Base-by-base conservation (phyloP, 2,329 filamentous ascomycete species). In the Parastagonospora nodorum region DNA sequence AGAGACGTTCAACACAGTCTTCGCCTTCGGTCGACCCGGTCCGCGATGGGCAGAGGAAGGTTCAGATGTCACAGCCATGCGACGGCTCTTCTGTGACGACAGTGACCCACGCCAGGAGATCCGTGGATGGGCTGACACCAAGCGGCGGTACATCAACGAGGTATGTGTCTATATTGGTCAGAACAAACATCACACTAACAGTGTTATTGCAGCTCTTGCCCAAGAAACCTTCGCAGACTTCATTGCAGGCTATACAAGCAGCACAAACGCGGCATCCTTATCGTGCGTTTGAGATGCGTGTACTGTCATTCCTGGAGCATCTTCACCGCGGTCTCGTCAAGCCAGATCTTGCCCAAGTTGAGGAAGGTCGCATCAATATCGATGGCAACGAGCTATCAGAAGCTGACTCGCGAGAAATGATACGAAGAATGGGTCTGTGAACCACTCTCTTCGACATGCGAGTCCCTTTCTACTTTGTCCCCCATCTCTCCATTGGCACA, bases 291-390 rank as follows among this genome's bases (percentile, higher is more conserved):
- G 76, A 79, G 38, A 51, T 61, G 2, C 53, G 58, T 1, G 54
- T 82, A 2, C 53, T 78, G 4, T 64, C 67, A 0, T 80, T 79
- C 50, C 55, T 84, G 6, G 56, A 66, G 1, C 64, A 71, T 27
- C 63, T 84, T 10, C 74, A 81, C 50, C 61, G 70, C 2, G 69
- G 66, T 6, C 64, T 81, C 14, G 65, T 77, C 15, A 67, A 73
- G 29, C 82, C 82, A 0, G 69, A 83, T 15, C 72, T 84, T 1
- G 60, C 77, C 1, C 82, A 84, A 55, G 69, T 84, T 4, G 81
- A 84, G 55, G 72, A 72, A 24, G 79, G 80, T 1, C 67, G 74
- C 3, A 68, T 74, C 39, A 69, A 64, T 9, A 64, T 72, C 15
- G 57, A 73, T 31, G 59, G 60, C 4, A 65, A 59, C 30, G 66